These are phyloP conservation scores for Quercus lobata DNA, from an alignment of 331 rosid genomes.

Conservation along the genomic window DNA sequence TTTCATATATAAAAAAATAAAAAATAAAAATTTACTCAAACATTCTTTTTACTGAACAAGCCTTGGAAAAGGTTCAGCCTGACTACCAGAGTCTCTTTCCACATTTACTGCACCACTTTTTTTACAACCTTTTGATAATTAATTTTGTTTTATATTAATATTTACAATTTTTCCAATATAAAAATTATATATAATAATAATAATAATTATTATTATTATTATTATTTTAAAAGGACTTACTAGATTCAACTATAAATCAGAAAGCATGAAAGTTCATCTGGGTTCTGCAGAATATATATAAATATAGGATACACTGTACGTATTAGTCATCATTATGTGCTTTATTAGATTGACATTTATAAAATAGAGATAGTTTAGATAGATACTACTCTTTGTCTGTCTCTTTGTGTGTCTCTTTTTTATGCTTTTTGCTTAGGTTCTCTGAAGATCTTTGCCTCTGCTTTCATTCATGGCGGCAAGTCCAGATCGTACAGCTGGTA, in stretches of 20 bases:
- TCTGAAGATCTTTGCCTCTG: conserved; percentile 34
- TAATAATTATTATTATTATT: too few relatives aligned
- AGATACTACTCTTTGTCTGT: conserved; percentile 5
- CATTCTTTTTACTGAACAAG: too few relatives aligned
- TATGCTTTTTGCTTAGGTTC: conserved; percentile 21
- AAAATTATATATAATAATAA: too few relatives aligned
- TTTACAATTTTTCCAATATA: too few relatives aligned
- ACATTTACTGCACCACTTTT: too few relatives aligned
- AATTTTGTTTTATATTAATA: too few relatives aligned
- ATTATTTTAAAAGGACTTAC: neutral
- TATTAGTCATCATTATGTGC: neutral
- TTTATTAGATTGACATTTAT: too few relatives aligned
- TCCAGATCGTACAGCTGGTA: conserved; percentile 62
- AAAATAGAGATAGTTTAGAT: conserved; percentile 1
- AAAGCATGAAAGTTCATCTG: neutral
- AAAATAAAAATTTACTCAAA: too few relatives aligned
- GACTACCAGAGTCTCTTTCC: too few relatives aligned
- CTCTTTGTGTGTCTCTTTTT: neutral
- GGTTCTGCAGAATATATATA: neutral
- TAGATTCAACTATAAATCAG: neutral
- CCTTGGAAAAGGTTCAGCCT: too few relatives aligned
- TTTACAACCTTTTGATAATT: too few relatives aligned
- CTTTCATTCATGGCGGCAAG: conserved; percentile 69
- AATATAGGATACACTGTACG: neutral
- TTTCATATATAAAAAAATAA: too few relatives aligned